Percentiles rank a stretch among this genome's conserved stretches.
Conservation (phyloP, 352 stramenopile species). For the Phytophthora parvispora region DNA sequence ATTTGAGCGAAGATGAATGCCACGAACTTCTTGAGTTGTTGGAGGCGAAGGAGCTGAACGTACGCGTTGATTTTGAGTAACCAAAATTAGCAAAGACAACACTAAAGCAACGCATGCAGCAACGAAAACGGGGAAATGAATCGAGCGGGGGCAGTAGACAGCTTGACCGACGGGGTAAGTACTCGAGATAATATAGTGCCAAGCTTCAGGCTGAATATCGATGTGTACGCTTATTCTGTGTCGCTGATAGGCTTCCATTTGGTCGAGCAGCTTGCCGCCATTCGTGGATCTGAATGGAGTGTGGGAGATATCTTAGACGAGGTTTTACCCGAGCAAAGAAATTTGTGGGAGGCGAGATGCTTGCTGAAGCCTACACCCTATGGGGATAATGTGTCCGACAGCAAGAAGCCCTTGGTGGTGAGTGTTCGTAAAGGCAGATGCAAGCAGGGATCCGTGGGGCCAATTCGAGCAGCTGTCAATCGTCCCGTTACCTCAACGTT, state of each 20-base stretch:
- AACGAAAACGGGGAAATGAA: not conserved
- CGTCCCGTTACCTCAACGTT: not conserved
- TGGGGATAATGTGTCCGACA: not conserved
- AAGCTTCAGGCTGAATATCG: not conserved
- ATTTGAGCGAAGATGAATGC: slow-evolving; percentile 70
- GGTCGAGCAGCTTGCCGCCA: slow-evolving; percentile 30
- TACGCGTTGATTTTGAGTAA: slow-evolving; percentile 59
- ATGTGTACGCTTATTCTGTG: not conserved
- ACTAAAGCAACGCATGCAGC: not conserved
- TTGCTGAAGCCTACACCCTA: slow-evolving; percentile 11
- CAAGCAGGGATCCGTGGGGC: slow-evolving; percentile 7
- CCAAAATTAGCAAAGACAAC: slow-evolving; percentile 11
- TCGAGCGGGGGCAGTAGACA: not conserved
- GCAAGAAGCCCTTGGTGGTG: not conserved
- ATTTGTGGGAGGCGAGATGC: slow-evolving; percentile 30
- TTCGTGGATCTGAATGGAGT: slow-evolving; percentile 29
- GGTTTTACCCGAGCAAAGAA: slow-evolving; percentile 40
- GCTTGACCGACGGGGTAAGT: slow-evolving; percentile 1
- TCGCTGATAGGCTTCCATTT: slow-evolving; percentile 12
- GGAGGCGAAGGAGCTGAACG: slow-evolving; percentile 74
- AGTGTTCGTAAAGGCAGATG: not conserved
- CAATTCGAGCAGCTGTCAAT: slow-evolving; percentile 9
- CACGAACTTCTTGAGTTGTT: slow-evolving; percentile 77
- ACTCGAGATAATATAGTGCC: not conserved
- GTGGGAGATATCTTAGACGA: slow-evolving; percentile 46